Base-by-base conservation (phyloP, 2,329 filamentous ascomycete genomes). In the Penicillium concentricum region DNA sequence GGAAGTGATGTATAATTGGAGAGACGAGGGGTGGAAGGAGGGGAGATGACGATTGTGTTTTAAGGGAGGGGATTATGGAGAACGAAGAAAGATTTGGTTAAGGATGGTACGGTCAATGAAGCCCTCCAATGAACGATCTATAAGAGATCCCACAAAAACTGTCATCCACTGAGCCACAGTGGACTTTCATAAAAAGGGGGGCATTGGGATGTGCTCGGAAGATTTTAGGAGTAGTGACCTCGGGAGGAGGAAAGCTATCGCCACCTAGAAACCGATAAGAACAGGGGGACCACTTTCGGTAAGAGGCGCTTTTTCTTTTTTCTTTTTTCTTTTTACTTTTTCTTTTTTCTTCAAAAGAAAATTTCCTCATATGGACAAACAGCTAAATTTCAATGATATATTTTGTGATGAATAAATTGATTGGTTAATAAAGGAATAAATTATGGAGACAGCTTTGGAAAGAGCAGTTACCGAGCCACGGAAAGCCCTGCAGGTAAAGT, bases 121-220 rank as follows among this genome's bases (percentile, higher is more conserved):
- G 54, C 60, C 59, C 54, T 64, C 64, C 63, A 67, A 66, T 67
- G 59, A 54, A 56, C 49, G 53, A 56, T 54, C 24, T 51, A 55
- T 48, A 24, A 46, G 22, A 48, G 38, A 60, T 47, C 54, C 55
- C 46, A 52, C 62, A 34, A 48, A 56, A 59, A 47, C 18, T 60
- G 58, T 49, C 60, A 58, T 59, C 44, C 51, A 65, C 59, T 51
- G 59, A 62, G 62, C 62, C 64, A 66, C 58, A 59, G 35, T 46
- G 43, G 43, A 46, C 44, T 34, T 61, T 55, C 30, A 51, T 16
- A 26, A 15, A 43, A 48, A 37, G 26, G n/a, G 44, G 46, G 45
- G 52, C 34, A 37, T 56, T 47, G 34, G 34, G 44, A 18, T 51
- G 38, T 34, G 34, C 39, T 61, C 56, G 58, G 56, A 61, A 57